Conservation (phyloP, 352 stramenopile genomes). For the Pythium insidiosum region DNA sequence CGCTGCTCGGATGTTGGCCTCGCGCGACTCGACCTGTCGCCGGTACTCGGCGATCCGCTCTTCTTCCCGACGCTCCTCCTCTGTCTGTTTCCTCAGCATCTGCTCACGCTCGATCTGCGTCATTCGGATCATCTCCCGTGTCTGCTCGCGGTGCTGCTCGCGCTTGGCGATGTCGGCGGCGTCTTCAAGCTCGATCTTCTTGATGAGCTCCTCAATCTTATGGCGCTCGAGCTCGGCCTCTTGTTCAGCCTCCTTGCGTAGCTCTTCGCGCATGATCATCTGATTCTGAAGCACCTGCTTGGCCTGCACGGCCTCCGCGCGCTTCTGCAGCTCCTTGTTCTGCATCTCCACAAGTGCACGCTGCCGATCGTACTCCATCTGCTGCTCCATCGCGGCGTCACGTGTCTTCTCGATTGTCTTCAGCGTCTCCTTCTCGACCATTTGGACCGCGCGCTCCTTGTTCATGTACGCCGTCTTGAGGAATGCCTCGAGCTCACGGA, state of each 20-base stretch:
- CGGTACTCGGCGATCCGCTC: constrained; percentile 44
- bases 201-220: constrained; percentile 82
- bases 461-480: constrained; percentile 93
- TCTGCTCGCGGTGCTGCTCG: constrained; percentile 49
- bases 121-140: constrained; percentile 47
- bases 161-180: constrained; percentile 53
- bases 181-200: constrained; percentile 85
- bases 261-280: constrained; percentile 61
- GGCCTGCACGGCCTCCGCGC: constrained; percentile 57
- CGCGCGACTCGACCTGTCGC: constrained; percentile 32
- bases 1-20: constrained; percentile 45
- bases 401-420: constrained; percentile 58
- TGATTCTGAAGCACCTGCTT: constrained; percentile 64
- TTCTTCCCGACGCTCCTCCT: constrained; percentile 28
- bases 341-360: constrained; percentile 63
- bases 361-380: constrained; percentile 90
- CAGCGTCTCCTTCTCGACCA: constrained; percentile 83
- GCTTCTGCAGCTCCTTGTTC: constrained; percentile 41
- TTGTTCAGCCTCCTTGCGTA: constrained; percentile 49
- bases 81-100: constrained; percentile 13
- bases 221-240: constrained; percentile 71
- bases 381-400: constrained; percentile 85
- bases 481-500: constrained; percentile 84
- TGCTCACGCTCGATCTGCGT: constrained; percentile 32
- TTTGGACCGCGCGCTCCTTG: constrained; percentile 87